Evolutionary conservation across 1,284 basidiomycete species (phyloP), one percentile per base, ranked within the genome.

Genomic region (Wolfiporia cocos): DNA sequence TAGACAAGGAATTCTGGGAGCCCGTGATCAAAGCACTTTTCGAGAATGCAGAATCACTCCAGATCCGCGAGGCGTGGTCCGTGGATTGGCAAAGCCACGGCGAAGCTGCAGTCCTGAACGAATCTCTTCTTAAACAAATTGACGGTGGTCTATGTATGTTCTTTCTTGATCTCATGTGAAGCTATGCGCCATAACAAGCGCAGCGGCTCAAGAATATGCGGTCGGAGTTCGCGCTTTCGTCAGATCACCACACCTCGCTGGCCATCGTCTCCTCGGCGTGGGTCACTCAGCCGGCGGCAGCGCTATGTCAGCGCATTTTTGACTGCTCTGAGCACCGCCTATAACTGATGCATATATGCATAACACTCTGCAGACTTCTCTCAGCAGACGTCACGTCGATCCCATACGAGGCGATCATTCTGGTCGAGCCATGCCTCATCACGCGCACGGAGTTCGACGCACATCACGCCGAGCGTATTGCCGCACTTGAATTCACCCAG

Each of bases 1-100:
- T 17, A 55, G 52, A 59, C 49, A 60, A 62, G 45, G 59, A 62
- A 41, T 42, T 52, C 10, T 60, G 54, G 53, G 59, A 60, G 48
- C 57, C 57, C 12, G 51, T 50, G 6, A 39, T 59, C 5, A 34
- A 49, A 3, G 31, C 35, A 5, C 39, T 60, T 1, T 53, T 55
- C 38, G 39, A 49, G 19, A 33, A 49, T 12, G 39, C 41, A n/a
- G 29, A 34, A 30, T 21, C 15, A 19, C n/a, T 9, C 24, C 39
- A 14, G n/a, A 50, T 61, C n/a, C 55, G 56, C 26, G 59, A 62
- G 40, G 58, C 55, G 3, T 62, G 59, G 59, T 50, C 55, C 4
- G 45, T 62, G 20, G 58, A 62, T 24, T 57, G 52, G 46, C 57
- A 51, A n/a, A 58, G 49, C 37, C 57, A 58, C 23, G 58, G 58